Evolutionary conservation across 805 yeast species (phyloP).

Genomic region (Metschnikowia vanudenii): DNA sequence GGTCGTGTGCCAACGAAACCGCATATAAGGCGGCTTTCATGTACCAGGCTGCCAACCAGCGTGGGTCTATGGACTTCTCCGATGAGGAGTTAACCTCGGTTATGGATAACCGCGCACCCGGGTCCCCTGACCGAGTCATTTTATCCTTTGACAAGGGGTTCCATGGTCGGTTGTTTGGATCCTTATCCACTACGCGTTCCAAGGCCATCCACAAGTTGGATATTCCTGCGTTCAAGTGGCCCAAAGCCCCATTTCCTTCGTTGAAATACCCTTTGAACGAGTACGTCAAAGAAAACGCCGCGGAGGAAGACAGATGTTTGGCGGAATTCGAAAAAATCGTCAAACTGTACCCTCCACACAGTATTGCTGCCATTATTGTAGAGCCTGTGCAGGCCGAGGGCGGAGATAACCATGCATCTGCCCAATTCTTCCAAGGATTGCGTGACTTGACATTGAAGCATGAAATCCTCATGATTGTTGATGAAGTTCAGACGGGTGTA

Average conservation of each 20-base stretch:
- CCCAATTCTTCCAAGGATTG: constrained; percentile 59
- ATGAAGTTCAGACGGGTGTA: constrained; percentile 74
- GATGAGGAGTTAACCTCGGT: constrained; percentile 46
- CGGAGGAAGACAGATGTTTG: constrained; percentile 50
- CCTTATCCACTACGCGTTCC: constrained; percentile 54
- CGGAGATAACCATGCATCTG: constrained; percentile 71
- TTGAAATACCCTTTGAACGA: constrained; percentile 43
- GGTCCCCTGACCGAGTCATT: constrained; percentile 52
- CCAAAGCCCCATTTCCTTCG: constrained; percentile 47
- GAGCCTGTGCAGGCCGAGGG: constrained; percentile 74
- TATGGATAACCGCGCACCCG: constrained; percentile 52
- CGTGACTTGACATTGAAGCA: constrained; percentile 58
- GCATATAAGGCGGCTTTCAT: constrained; percentile 72
- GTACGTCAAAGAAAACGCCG: constrained; percentile 38
- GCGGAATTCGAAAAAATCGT: constrained; percentile 41
- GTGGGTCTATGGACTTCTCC: constrained; percentile 48
- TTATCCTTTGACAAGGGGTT: constrained; percentile 54
- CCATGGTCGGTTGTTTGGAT: constrained; percentile 58
- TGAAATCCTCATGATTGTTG: constrained; percentile 60
- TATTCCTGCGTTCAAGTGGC: constrained; percentile 61
- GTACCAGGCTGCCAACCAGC: constrained; percentile 54
- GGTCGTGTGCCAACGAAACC: constrained; percentile 69
- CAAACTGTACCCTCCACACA: constrained; percentile 33
- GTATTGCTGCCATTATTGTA: constrained; percentile 52
- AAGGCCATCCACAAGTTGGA: constrained; percentile 58